Conservation (phyloP, 179 eudicot genomes). For the Amaranthus tricolor region DNA sequence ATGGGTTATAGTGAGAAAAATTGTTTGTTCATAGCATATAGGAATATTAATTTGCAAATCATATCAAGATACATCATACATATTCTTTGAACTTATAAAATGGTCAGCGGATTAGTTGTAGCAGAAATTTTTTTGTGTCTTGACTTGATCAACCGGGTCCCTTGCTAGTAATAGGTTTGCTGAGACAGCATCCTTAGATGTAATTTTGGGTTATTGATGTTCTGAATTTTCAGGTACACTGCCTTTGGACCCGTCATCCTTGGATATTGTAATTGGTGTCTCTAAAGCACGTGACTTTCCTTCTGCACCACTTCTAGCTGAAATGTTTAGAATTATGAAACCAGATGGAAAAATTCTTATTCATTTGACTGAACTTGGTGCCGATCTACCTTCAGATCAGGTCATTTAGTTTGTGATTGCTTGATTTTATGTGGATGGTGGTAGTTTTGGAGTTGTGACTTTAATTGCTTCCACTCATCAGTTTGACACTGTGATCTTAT, state of each 20-base stretch:
- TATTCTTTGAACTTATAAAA: too few species aligned
- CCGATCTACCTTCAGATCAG: constrained; percentile 30
- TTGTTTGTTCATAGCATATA: too few species aligned
- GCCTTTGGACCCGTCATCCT: constrained; percentile 57
- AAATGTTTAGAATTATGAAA: constrained; percentile 59
- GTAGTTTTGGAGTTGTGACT: constrained; percentile 2
- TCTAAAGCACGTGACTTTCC: constrained; percentile 56
- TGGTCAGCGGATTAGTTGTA: too few species aligned
- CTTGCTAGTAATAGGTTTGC: too few species aligned
- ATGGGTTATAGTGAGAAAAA: too few species aligned
- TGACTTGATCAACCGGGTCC: too few species aligned
- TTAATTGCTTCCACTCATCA: not conserved
- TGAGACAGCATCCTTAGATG: too few species aligned
- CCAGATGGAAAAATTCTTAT: constrained; percentile 72
- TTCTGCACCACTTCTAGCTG: constrained; percentile 44
- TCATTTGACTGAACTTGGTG: constrained; percentile 34
- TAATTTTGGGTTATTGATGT: not conserved
- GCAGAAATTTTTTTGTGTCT: too few species aligned
- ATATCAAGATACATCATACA: too few species aligned
- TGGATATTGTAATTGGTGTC: constrained; percentile 50
- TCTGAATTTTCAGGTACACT: constrained; percentile 41
- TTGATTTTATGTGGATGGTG: not conserved
- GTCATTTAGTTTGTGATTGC: constrained; percentile 12
- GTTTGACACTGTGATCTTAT: not conserved
- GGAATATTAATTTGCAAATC: too few species aligned